phyloP scores from a whole-genome alignment of 2,329 filamentous ascomycete species.

The Aspergillus tamarii region DNA sequence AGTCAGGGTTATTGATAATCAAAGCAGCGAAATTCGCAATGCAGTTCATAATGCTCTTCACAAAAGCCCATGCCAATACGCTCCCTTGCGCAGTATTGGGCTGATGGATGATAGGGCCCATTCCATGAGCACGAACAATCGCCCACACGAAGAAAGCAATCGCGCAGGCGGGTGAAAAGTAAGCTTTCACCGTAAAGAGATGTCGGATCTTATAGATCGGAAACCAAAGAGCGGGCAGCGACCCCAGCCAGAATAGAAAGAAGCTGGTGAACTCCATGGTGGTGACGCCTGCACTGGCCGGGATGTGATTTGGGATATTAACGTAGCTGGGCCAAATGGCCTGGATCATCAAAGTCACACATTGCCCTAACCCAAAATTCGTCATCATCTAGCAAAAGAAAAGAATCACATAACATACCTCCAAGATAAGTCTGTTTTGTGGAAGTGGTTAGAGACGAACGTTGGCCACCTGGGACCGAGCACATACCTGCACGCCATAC shows the following conservation, averaged over 20 bases:
- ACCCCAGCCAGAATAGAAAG: not conserved
- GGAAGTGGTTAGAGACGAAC: not conserved
- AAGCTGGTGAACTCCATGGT: not conserved
- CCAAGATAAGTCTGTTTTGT: not conserved
- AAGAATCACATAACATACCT: not conserved
- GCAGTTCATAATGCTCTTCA: not conserved
- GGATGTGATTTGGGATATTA: not conserved
- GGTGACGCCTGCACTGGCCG: not conserved
- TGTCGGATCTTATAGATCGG: not conserved
- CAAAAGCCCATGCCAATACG: not conserved
- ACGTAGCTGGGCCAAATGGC: not conserved
- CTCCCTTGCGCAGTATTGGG: not conserved
- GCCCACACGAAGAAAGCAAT: not conserved
- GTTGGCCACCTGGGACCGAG: not conserved
- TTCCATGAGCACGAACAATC: not conserved
- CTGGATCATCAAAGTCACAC: not conserved
- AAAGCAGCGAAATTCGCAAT: not conserved
- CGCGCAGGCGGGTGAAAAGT: not conserved
- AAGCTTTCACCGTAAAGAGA: not conserved
- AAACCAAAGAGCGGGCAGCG: not conserved
- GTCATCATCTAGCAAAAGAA: not conserved
- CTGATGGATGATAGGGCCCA: not conserved
- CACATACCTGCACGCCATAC: not conserved
- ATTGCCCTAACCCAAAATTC: not conserved
- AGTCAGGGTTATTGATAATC: not conserved